Percentiles rank a stretch among this genome's conserved stretches.
Evolutionary conservation across 306 rosid genomes (phyloP).

Genomic region (Carpinus viminea): DNA sequence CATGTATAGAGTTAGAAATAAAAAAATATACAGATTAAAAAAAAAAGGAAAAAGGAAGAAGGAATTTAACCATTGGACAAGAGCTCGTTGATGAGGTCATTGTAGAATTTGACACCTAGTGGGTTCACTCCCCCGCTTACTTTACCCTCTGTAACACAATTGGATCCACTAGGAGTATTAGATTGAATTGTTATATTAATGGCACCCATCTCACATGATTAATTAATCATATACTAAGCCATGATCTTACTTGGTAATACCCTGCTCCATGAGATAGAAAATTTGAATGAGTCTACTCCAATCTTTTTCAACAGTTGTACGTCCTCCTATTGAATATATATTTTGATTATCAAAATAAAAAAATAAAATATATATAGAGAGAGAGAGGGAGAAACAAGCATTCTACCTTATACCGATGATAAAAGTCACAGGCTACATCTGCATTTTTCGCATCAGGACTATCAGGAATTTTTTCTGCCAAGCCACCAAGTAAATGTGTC

Average conservation of each 20-base stretch:
- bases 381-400: too few relatives aligned
- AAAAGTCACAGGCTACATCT: slow-evolving; percentile 33
- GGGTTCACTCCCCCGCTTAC: slow-evolving; percentile 40
- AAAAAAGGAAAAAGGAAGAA: neutral
- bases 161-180: too few relatives aligned
- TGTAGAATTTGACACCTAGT: slow-evolving; percentile 44
- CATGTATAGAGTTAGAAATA: too few relatives aligned
- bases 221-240: too few relatives aligned
- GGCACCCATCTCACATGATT: too few relatives aligned
- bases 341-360: too few relatives aligned
- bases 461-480: slow-evolving; percentile 50
- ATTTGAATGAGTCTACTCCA: slow-evolving; percentile 46
- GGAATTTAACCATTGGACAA: slow-evolving; percentile 30
- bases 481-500: too few relatives aligned
- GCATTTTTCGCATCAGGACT: slow-evolving; percentile 42
- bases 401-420: slow-evolving; percentile 43
- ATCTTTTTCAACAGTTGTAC: slow-evolving; percentile 34
- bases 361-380: too few relatives aligned
- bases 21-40: too few relatives aligned
- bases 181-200: too few relatives aligned
- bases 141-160: slow-evolving; percentile 32
- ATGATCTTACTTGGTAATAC: slow-evolving; percentile 34
- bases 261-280: slow-evolving; percentile 42
- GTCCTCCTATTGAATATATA: neutral
- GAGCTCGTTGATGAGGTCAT: slow-evolving; percentile 43